phyloP scores from a whole-genome alignment of 2,329 filamentous ascomycete species.

The Penicillium oxalicum region DNA sequence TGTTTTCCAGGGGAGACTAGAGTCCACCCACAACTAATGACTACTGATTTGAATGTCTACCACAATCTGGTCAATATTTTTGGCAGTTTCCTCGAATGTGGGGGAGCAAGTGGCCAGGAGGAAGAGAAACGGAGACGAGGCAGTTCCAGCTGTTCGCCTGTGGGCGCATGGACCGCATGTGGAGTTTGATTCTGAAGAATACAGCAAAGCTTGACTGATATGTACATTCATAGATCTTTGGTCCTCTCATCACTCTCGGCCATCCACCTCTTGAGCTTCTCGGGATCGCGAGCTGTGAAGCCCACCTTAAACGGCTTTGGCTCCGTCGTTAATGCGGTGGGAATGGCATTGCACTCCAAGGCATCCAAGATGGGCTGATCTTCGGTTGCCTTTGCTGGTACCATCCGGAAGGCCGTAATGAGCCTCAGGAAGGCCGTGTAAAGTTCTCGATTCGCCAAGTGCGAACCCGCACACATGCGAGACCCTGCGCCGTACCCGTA shows the following conservation, averaged over 20 bases:
- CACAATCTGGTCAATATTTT: too few species aligned
- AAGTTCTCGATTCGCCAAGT: constrained; percentile 58
- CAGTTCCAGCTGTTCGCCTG: too few species aligned
- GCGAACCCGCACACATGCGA: constrained; percentile 59
- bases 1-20: too few species aligned
- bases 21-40: too few species aligned
- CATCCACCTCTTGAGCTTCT: constrained; percentile 49
- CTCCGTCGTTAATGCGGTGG: constrained; percentile 56
- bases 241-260: constrained; percentile 48
- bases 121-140: too few species aligned
- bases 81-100: too few species aligned
- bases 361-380: constrained; percentile 52
- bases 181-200: too few species aligned
- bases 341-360: constrained; percentile 52
- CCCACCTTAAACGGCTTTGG: constrained; percentile 59
- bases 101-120: too few species aligned
- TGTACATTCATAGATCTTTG: constrained; percentile 31
- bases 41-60: too few species aligned
- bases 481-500: constrained; percentile 59
- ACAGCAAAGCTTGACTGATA: too few species aligned
- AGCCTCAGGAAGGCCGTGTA: constrained; percentile 56
- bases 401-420: constrained; percentile 54
- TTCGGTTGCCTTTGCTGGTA: constrained; percentile 40
- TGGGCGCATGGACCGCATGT: too few species aligned
- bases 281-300: constrained; percentile 46